Evolutionary conservation across 179 eudicot genomes (phyloP), one percentile per base, ranked within the genome.

Genomic region (Silene coronaria): DNA sequence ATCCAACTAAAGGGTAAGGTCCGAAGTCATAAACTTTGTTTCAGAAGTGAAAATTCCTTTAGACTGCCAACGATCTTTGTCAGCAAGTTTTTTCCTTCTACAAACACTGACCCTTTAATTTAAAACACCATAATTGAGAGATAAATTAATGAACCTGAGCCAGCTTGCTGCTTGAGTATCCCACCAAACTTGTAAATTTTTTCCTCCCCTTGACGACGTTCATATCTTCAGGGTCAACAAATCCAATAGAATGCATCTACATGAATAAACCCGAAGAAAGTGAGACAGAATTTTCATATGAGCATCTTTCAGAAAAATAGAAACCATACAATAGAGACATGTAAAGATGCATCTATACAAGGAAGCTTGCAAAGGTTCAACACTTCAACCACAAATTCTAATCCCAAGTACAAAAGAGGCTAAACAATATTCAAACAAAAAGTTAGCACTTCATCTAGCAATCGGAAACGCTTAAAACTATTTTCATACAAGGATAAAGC

Each of bases 141-240:
- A 67, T n/a, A 65, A 16, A 0, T 22, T 12, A 70, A 70, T 36
- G 32, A 34, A 93, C 98, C 97, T 93, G 93, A 68, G 97, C 97
- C 70, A 93, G 85, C 81, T 93, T 93, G 89, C 98, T 93, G 87
- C 91, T 80, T 21, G 93, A 74, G 76, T 93, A 91, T 81, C 98
- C 97, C 19, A 85, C 82, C 74, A 86, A 76, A 86, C 96, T 93
- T 77, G 96, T 74, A 82, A 69, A 91, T 80, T 87, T 93, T 77
- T 93, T 89, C 83, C 86, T 91, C 59, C 91, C 93, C 22, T 82
- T 79, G 38, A 83, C 80, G 71, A 89, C 85, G 76, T 90, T 89
- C 97, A 93, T 87, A 83, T 93, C 98, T 79, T 91, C 97, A 70
- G 98, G 82, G 80, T 93, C 97, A 77, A 93, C 91, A 82, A 93